These are phyloP conservation scores for Pinus taeda DNA, from an alignment of 75 land plant species.

Conservation along the genomic window DNA sequence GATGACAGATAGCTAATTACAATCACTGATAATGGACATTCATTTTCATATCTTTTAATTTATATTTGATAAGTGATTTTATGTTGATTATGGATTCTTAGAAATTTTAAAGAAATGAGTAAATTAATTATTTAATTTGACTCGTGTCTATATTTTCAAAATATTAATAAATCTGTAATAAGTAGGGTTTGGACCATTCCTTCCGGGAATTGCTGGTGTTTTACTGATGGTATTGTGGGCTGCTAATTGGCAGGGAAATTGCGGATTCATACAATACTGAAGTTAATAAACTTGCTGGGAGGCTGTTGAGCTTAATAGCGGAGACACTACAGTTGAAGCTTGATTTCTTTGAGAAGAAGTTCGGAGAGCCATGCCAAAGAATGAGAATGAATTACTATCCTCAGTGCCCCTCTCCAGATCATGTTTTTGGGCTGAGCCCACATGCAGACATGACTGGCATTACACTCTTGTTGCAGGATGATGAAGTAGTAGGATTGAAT, in stretches of 20 bases:
- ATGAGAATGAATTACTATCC: constrained; percentile 40
- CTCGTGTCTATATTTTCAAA: too few relatives aligned
- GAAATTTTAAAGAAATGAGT: too few relatives aligned
- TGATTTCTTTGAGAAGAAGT: constrained; percentile 3
- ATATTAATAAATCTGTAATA: too few relatives aligned
- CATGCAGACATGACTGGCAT: constrained; percentile 24
- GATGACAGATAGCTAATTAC: too few relatives aligned
- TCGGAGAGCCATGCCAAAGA: neutral
- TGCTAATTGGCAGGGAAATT: constrained; percentile 15
- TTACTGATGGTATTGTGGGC: neutral
- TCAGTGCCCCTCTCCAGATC: constrained; percentile 28
- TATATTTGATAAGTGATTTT: too few relatives aligned
- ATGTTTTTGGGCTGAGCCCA: constrained; percentile 19
- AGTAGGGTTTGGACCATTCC: too few relatives aligned
- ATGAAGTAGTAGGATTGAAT: constrained; percentile 27
- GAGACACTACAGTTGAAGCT: constrained; percentile 11
- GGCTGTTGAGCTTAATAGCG: constrained; percentile 16
- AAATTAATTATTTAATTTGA: too few relatives aligned
- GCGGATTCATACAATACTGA: constrained; percentile 35
- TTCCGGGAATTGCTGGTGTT: neutral
- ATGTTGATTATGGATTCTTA: too few relatives aligned
- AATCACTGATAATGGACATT: too few relatives aligned
- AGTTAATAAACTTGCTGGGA: constrained; percentile 17
- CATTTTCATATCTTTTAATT: too few relatives aligned
- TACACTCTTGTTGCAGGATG: constrained; percentile 22